Evolutionary conservation across 345 rosid species (phyloP).

Genomic region (Cochlearia excelsa): DNA sequence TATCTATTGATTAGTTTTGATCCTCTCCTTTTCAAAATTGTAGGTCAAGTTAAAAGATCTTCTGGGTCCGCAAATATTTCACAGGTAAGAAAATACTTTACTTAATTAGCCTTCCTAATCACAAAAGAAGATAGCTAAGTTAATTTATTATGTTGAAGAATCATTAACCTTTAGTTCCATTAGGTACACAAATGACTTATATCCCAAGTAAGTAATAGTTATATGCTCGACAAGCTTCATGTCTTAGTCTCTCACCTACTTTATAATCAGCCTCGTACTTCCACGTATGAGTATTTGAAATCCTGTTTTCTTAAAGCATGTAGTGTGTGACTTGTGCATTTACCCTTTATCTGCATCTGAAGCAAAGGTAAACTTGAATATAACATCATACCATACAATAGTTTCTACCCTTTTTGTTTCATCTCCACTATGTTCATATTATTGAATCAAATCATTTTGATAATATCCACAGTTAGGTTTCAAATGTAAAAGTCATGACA

Average conservation of each 20-base stretch:
- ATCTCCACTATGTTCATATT: constrained; percentile 1
- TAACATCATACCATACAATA: constrained; percentile 26
- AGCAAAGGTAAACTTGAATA: constrained; percentile 33
- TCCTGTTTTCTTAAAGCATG: constrained; percentile 7
- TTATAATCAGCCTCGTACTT: constrained; percentile 15
- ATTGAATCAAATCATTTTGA: too few species aligned
- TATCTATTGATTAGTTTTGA: constrained; percentile 1
- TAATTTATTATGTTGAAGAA: constrained; percentile 18
- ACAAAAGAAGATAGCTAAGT: constrained; percentile 9
- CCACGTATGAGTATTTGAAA: constrained; percentile 15
- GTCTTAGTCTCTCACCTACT: constrained; percentile 32
- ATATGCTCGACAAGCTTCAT: constrained; percentile 16
- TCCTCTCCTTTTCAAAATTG: constrained; percentile 16
- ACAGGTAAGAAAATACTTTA: constrained; percentile 32
- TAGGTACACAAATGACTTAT: constrained; percentile 16
- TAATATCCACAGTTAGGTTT: too few species aligned
- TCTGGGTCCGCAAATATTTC: constrained; percentile 31
- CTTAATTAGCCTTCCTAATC: constrained; percentile 24
- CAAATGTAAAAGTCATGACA: too few species aligned
- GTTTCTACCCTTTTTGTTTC: constrained; percentile 1
- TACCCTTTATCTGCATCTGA: constrained; percentile 29
- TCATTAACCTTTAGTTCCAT: constrained; percentile 20
- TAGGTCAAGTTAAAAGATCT: constrained; percentile 29
- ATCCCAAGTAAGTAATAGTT: constrained; percentile 11
- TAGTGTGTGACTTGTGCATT: constrained; percentile 13